Conservation (phyloP, 176 grass and related monocot species). For the Eleusine indica region DNA sequence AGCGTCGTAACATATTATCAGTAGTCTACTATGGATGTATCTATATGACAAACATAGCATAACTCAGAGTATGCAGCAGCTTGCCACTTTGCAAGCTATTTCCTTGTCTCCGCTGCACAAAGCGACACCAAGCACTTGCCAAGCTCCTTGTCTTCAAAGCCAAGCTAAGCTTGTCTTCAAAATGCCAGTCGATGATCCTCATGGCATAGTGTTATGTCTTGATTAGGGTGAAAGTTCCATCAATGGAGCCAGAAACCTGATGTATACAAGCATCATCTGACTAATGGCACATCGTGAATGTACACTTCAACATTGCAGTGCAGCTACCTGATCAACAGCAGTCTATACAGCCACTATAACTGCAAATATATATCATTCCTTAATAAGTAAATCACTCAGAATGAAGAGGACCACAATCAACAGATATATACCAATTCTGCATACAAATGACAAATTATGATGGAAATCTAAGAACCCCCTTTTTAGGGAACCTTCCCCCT, state of each 20-base stretch:
- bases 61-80: not conserved
- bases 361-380: constrained; percentile 30
- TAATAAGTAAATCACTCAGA: not conserved
- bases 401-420: not conserved
- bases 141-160: too few relatives aligned
- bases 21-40: constrained; percentile 11
- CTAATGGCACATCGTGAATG: not conserved
- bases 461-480: not conserved
- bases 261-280: constrained; percentile 7
- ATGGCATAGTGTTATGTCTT: not conserved
- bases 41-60: constrained; percentile 20
- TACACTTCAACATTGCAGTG: not conserved
- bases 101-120: not conserved
- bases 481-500: not conserved
- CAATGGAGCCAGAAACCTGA: not conserved
- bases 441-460: not conserved
- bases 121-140: too few relatives aligned
- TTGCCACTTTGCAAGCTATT: not conserved
- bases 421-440: not conserved
- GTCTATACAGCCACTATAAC: constrained; percentile 24
- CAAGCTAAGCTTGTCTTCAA: constrained; percentile 1
- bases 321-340: not conserved
- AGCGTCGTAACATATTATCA: not conserved
- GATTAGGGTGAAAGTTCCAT: not conserved
- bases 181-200: not conserved